Conservation (phyloP, 2,329 filamentous ascomycete genomes). For the Talaromyces sp. region DNA sequence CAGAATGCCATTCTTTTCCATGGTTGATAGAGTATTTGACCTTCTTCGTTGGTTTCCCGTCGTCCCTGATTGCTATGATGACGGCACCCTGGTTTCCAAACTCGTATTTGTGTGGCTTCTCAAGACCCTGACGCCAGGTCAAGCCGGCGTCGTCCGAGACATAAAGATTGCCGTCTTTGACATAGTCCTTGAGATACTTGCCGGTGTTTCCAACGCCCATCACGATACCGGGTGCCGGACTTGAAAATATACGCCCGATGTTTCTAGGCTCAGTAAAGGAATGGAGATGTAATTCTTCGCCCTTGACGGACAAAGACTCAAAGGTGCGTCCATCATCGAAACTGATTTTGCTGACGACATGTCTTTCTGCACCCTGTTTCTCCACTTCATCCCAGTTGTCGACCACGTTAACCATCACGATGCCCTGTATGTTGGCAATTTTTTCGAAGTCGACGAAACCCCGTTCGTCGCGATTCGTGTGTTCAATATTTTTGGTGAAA, state of each 20-base stretch:
- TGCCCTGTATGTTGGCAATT: conserved; percentile 82
- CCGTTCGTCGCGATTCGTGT: conserved; percentile 75
- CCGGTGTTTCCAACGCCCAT: conserved; percentile 95
- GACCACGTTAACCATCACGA: conserved; percentile 85
- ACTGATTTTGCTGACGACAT: conserved; percentile 72
- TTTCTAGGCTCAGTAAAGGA: conserved; percentile 84
- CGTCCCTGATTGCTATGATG: conserved; percentile 74
- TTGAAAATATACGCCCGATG: conserved; percentile 83
- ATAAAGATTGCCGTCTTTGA: conserved; percentile 68
- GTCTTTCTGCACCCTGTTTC: conserved; percentile 48
- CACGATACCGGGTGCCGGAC: conserved; percentile 83
- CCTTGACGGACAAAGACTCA: conserved; percentile 63
- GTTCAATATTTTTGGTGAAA: conserved; percentile 85
- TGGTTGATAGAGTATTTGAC: conserved; percentile 83
- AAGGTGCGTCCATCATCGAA: conserved; percentile 95
- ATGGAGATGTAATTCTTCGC: conserved; percentile 74
- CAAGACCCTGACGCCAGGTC: conserved; percentile 69
- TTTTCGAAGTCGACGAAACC: conserved; percentile 95
- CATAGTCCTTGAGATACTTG: conserved; percentile 63
- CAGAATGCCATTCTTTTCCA: conserved; percentile 73
- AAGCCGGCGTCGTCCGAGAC: conserved; percentile 88
- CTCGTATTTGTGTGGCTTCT: conserved; percentile 90
- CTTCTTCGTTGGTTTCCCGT: conserved; percentile 50
- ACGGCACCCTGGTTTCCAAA: conserved; percentile 92
- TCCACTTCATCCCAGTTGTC: conserved; percentile 77